These are phyloP conservation scores for Salix suchowensis DNA, from an alignment of 345 rosid species.

Conservation along the genomic window DNA sequence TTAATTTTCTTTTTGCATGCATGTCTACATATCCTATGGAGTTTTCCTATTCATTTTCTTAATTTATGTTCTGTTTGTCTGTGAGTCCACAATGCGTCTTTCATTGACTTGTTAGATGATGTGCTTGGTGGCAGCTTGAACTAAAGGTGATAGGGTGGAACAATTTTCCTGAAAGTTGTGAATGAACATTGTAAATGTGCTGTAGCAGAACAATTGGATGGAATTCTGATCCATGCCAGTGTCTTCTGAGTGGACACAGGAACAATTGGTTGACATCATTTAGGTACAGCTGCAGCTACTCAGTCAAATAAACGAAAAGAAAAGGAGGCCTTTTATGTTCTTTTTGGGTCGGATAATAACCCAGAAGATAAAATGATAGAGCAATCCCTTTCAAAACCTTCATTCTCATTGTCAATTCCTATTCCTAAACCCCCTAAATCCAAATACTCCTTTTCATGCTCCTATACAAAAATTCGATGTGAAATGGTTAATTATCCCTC, in stretches of 20 bases:
- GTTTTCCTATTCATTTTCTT: neutral
- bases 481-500: constrained; percentile 27
- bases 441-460: neutral
- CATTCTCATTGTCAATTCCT: neutral
- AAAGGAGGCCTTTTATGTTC: neutral
- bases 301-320: neutral
- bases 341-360: neutral
- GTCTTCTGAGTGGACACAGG: neutral
- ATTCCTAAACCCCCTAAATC: neutral
- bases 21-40: neutral
- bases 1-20: neutral
- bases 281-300: neutral
- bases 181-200: neutral
- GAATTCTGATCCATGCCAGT: neutral
- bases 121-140: neutral
- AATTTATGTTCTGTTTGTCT: neutral
- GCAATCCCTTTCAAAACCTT: constrained; percentile 1
- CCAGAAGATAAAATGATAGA: constrained; percentile 2
- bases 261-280: neutral
- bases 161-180: neutral
- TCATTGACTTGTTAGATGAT: neutral
- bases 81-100: neutral
- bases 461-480: constrained; percentile 34
- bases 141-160: neutral
- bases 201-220: neutral